Evolutionary conservation across 257 asterid genomes (phyloP).

Genomic region (Gardenia jasminoides): DNA sequence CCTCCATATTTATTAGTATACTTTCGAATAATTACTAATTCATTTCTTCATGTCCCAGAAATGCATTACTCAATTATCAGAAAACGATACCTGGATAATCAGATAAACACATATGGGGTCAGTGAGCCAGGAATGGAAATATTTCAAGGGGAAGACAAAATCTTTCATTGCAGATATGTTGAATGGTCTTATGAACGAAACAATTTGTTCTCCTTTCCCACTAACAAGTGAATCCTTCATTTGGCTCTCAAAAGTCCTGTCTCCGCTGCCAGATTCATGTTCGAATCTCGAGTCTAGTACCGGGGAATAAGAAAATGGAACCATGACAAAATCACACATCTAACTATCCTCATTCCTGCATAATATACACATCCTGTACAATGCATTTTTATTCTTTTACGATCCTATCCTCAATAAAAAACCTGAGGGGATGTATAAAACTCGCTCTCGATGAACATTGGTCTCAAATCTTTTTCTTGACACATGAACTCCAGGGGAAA

Average conservation of each 20-base stretch:
- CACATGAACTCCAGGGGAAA: conserved; percentile 89
- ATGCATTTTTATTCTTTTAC: background rate
- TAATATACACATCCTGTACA: background rate
- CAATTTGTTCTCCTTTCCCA: background rate
- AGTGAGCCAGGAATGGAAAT: background rate
- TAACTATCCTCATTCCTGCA: background rate
- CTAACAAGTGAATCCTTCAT: background rate
- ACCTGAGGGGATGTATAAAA: conserved; percentile 84
- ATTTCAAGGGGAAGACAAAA: background rate
- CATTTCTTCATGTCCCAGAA: background rate
- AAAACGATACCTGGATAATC: background rate
- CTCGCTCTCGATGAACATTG: conserved; percentile 83
- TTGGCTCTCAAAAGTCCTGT: too few relatives aligned
- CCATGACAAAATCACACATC: background rate
- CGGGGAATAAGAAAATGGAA: too few relatives aligned
- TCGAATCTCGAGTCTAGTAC: too few relatives aligned
- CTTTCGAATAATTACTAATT: too few relatives aligned
- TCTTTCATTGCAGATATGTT: background rate
- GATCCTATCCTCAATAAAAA: conserved; percentile 51
- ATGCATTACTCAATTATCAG: background rate
- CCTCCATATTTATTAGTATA: too few relatives aligned
- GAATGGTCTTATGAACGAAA: background rate
- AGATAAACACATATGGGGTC: background rate
- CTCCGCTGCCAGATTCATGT: too few relatives aligned
- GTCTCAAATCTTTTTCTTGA: conserved; percentile 76